These are phyloP conservation scores for Talaromyces piceae DNA, from an alignment of 2,329 filamentous ascomycete species.

Conservation along the genomic window DNA sequence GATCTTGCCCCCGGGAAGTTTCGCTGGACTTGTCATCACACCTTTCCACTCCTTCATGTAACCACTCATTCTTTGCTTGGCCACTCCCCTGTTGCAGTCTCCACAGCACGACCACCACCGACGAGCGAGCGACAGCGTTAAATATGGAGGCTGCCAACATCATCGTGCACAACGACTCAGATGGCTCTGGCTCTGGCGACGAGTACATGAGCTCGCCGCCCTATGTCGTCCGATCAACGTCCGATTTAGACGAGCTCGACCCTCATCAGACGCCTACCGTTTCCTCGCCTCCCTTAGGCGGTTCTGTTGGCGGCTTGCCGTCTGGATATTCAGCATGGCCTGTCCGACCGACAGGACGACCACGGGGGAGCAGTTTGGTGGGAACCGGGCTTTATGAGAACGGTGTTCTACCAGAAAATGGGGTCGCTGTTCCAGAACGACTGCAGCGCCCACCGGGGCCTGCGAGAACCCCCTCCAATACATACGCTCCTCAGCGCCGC, in stretches of 20 bases:
- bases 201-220: constrained; percentile 28
- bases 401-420: constrained; percentile 20
- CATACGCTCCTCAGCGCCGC: constrained; percentile 61
- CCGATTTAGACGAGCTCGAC: constrained; percentile 27
- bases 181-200: constrained; percentile 36
- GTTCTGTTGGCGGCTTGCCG: constrained; percentile 17
- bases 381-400: constrained; percentile 37
- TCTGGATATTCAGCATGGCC: constrained; percentile 25
- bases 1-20: neutral
- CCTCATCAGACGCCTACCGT: constrained; percentile 21
- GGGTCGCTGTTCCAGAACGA: constrained; percentile 20
- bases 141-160: constrained; percentile 39
- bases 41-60: neutral
- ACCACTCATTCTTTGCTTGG: neutral
- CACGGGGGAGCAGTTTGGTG: constrained; percentile 37
- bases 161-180: constrained; percentile 31
- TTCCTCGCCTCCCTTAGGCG: constrained; percentile 24
- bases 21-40: neutral
- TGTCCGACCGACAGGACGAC: constrained; percentile 28
- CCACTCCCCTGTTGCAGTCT: neutral
- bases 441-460: constrained; percentile 62
- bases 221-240: constrained; percentile 25
- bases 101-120: constrained; percentile 1
- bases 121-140: constrained; percentile 15
- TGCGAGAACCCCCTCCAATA: constrained; percentile 67